phyloP scores from a whole-genome alignment of 2,329 filamentous ascomycete species.

The Neurospora crassa region DNA sequence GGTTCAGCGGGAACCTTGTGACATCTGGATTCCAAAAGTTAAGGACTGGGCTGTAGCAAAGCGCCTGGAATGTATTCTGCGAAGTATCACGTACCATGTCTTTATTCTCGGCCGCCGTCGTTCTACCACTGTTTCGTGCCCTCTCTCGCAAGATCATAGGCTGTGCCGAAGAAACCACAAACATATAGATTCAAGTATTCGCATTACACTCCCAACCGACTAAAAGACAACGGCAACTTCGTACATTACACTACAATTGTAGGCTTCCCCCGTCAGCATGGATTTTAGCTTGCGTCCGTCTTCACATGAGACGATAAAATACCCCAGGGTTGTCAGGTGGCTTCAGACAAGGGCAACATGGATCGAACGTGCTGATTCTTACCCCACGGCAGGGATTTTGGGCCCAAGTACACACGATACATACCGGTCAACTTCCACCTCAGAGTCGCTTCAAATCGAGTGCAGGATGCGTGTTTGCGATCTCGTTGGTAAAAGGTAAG shows the following conservation, averaged over 20 bases:
- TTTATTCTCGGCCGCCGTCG: no score
- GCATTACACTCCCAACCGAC: not conserved
- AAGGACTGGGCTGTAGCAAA: not conserved
- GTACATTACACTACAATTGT: not conserved
- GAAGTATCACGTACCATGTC: no score
- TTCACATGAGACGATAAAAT: not conserved
- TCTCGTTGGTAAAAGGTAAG: not conserved
- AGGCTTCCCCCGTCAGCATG: not conserved
- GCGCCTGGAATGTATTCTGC: not conserved
- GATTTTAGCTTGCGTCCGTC: not conserved
- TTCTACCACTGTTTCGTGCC: no score
- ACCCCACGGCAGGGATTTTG: not conserved
- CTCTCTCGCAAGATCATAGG: no score
- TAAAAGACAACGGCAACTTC: not conserved
- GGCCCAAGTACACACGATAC: not conserved
- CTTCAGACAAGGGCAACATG: not conserved
- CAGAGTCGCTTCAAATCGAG: not conserved
- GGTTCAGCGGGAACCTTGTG: not conserved
- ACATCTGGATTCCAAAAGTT: not conserved
- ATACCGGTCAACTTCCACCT: not conserved
- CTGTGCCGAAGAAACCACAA: not conserved
- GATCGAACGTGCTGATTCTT: not conserved
- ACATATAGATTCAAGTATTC: no score
- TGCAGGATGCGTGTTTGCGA: not conserved
- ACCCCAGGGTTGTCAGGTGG: not conserved